phyloP scores from a whole-genome alignment of 2,329 filamentous ascomycete genomes.

The Cryphonectria parasitica region DNA sequence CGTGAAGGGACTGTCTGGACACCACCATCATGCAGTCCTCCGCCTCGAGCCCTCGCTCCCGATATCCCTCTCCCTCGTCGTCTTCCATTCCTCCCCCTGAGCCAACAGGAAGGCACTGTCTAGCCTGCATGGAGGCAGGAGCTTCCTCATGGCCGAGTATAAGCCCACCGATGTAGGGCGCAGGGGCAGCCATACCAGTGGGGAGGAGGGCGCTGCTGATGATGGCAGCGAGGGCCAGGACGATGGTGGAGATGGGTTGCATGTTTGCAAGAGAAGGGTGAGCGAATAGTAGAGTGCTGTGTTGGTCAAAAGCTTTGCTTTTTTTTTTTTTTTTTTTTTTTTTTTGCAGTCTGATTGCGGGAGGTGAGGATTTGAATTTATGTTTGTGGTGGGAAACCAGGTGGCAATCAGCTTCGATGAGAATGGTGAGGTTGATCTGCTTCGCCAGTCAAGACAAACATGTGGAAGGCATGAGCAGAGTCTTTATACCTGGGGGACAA shows the following conservation, averaged over 20 bases:
- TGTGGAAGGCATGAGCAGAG: neutral
- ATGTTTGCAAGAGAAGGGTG: neutral
- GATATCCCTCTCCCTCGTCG: neutral
- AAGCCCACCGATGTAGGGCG: neutral
- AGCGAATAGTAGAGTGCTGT: neutral
- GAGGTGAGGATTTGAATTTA: neutral
- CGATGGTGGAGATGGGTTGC: neutral
- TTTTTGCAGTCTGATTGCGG: neutral
- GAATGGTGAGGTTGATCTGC: neutral
- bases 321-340: no score
- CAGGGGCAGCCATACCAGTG: constrained; percentile 2
- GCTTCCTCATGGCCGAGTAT: neutral
- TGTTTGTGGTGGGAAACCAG: neutral
- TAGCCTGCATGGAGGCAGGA: neutral
- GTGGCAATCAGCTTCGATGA: neutral
- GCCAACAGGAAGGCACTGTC: neutral
- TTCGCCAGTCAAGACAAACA: neutral
- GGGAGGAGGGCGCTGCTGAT: constrained; percentile 2
- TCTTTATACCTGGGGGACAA: neutral
- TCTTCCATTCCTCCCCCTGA: neutral
- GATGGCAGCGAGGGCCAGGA: constrained; percentile 4
- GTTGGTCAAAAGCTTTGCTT: neutral
- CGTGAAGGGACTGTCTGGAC: neutral
- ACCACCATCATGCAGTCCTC: neutral
- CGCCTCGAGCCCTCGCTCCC: neutral